phyloP scores from a whole-genome alignment of 2,329 filamentous ascomycete species.

The Fonsecaea erecta region DNA sequence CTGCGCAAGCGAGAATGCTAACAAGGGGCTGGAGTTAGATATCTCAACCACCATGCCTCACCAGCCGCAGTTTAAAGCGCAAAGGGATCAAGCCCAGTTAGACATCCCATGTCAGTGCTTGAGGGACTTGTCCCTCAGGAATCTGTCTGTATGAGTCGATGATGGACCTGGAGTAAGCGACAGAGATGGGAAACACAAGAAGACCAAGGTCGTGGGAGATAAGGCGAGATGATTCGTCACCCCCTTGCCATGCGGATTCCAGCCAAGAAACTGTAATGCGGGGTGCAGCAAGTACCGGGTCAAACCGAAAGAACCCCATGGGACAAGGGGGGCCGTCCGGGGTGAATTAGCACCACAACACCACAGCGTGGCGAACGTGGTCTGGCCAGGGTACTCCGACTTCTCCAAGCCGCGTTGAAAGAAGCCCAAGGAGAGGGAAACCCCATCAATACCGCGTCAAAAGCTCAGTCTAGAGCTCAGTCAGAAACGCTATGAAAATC shows the following conservation, averaged over 20 bases:
- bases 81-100: not conserved
- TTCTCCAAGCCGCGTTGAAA: conserved; percentile 29
- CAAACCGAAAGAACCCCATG: not conserved
- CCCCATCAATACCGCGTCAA: not conserved
- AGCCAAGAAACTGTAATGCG: not conserved
- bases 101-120: not conserved
- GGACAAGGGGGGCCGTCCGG: not conserved
- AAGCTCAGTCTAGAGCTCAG: too few species aligned
- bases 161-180: too few species aligned
- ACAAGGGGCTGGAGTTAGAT: not conserved
- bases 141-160: too few species aligned
- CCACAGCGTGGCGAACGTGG: too few species aligned
- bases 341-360: not conserved
- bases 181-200: not conserved
- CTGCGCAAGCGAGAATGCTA: not conserved
- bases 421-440: not conserved
- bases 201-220: not conserved
- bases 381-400: too few species aligned
- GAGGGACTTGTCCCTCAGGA: too few species aligned
- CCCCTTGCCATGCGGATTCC: not conserved
- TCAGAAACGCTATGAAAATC: too few species aligned
- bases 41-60: not conserved
- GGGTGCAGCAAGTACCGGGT: not conserved
- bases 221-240: not conserved
- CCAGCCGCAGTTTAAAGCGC: not conserved